Conservation (phyloP, 1,139 yeast species). For the Pichia sp. region DNA sequence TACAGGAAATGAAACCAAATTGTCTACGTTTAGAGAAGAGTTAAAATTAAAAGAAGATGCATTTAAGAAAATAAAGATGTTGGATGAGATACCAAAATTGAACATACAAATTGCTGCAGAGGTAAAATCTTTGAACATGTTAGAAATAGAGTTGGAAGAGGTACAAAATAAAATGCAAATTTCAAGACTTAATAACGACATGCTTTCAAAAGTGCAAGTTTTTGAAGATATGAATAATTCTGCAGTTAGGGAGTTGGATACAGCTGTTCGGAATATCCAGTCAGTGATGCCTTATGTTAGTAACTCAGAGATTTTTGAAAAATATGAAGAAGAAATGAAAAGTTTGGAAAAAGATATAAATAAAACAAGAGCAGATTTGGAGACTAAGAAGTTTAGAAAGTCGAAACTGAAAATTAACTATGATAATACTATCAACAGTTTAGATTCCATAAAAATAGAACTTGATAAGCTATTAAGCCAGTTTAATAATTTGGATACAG, state of each 20-base stretch:
- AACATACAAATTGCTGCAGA: conserved; percentile 22
- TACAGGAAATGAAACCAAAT: conserved; percentile 36
- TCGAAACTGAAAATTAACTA: conserved; percentile 2
- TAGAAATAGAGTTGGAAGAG: conserved; percentile 37
- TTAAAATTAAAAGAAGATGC: conserved; percentile 34
- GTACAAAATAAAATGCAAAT: conserved; percentile 45
- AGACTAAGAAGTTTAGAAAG: conserved; percentile 4
- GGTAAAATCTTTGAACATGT: not conserved
- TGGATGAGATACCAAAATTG: conserved; percentile 35
- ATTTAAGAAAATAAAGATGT: conserved; percentile 29
- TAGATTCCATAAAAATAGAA: no score
- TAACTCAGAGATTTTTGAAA: not conserved
- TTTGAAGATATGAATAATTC: conserved; percentile 34
- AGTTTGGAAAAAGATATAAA: conserved; percentile 4
- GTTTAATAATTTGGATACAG: not conserved
- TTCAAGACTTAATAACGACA: conserved; percentile 54
- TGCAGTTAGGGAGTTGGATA: conserved; percentile 6
- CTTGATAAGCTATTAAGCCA: conserved; percentile 7
- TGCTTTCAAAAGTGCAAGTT: conserved; percentile 45
- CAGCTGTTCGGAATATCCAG: conserved; percentile 1
- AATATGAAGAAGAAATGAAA: not conserved
- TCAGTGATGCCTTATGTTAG: not conserved
- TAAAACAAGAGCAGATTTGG: conserved; percentile 2
- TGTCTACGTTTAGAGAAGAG: conserved; percentile 32
- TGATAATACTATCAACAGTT: conserved; percentile 4